Base-by-base conservation (phyloP, 208 protist genomes). In the Leishmania turanica region DNA sequence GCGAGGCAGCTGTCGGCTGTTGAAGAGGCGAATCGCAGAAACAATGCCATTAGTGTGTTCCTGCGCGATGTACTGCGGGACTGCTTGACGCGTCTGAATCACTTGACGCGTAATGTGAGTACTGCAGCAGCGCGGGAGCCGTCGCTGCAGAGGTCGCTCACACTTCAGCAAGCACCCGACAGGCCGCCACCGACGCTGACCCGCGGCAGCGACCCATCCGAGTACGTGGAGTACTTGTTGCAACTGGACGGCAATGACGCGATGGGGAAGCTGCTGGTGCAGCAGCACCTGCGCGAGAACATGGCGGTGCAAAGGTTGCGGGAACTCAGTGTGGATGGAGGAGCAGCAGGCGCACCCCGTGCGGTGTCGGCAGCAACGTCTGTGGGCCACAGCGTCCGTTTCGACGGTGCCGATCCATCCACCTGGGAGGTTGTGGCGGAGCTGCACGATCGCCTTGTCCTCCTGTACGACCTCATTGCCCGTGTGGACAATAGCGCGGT, bases 381-480 rank as follows among this genome's bases (percentile, higher is more conserved):
- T 27, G 42, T 17, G 37, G 45, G 3, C 27, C 31, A n/a, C 62
- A 19, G 19, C 45, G 45, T 42, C 62, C 31, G 60, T 49, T 15
- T 65, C n/a, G 34, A 49, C 42, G 31, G 31, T 8, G 47, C 75
- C 19, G 54, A 79, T 60, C 81, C 87, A 6, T 84, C 82, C 19
- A 90, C 87, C 8, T 90, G 87, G 89, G 89, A 92, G 58, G 82
- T 92, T 21, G 83, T 92, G 40, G 83, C 84, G 15, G 87, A 90
- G 75, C 78, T 88, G 58, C 84, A 90, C 79, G 79, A 89, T 70
- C 60, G 86, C 9, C 77, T 92, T 5, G 84, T 83, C 17, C 58
- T 84, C 17, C 68, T 88, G 1, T 81, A 81, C 9, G 80, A 83
- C 24, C 56, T 80, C 42, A 40, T 78, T 40, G 53, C 77, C 1